These are phyloP conservation scores for Amoeboaphelidium occidentale DNA, from an alignment of 371 early-diverging fungal species.

Conservation along the genomic window DNA sequence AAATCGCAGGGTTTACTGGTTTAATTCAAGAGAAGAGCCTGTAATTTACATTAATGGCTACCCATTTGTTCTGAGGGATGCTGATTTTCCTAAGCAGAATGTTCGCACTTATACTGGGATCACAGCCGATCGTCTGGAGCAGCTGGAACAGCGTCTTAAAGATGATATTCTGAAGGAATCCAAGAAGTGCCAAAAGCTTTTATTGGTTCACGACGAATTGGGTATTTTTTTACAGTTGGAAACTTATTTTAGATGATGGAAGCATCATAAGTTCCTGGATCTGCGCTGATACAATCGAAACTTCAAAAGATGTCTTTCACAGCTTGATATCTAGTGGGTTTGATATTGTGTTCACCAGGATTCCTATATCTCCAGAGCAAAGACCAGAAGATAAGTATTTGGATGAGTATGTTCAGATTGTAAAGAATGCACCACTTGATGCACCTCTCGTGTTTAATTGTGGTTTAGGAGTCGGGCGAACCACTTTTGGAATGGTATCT, in stretches of 20 bases:
- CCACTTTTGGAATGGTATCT: constrained; percentile 33
- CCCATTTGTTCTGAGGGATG: constrained; percentile 41
- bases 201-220: constrained; percentile 44
- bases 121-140: constrained; percentile 28
- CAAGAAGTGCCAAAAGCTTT: constrained; percentile 17
- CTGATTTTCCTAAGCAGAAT: constrained; percentile 30
- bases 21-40: constrained; percentile 44
- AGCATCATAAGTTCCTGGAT: constrained; percentile 33
- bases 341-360: constrained; percentile 25
- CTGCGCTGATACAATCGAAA: constrained; percentile 30
- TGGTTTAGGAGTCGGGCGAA: constrained; percentile 42
- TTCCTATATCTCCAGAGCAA: constrained; percentile 38
- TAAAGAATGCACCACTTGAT: constrained; percentile 16
- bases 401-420: constrained; percentile 33
- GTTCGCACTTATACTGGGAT: constrained; percentile 39
- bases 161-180: constrained; percentile 35
- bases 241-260: constrained; percentile 16
- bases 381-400: constrained; percentile 37
- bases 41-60: constrained; percentile 29
- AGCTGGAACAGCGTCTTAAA: constrained; percentile 37
- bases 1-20: constrained; percentile 16
- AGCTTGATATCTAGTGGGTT: constrained; percentile 17
- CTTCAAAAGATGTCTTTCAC: constrained; percentile 32
- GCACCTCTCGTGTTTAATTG: constrained; percentile 43
- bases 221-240: constrained; percentile 8